A percentile compares a stretch with the other conserved stretches of the same genome.
Evolutionary conservation across 805 yeast genomes (phyloP).

Genomic region (Candida broadrunensis): DNA sequence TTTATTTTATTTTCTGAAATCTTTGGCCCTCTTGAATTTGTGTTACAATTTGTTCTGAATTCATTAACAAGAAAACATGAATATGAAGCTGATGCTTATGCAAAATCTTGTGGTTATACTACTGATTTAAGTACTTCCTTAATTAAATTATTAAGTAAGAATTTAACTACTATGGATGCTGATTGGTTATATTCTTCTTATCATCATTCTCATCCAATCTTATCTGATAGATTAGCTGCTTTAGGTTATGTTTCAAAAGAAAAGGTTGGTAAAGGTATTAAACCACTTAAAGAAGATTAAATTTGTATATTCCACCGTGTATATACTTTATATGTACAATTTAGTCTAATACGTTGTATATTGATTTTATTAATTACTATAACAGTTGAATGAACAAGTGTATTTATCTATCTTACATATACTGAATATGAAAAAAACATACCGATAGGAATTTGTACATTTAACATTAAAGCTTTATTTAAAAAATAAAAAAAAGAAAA

Average conservation of each 20-base stretch:
- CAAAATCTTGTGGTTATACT: slow-evolving; percentile 70
- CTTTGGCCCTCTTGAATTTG: slow-evolving; percentile 72
- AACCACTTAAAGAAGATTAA: slow-evolving; percentile 2
- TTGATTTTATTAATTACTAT: no score
- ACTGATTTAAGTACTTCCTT: slow-evolving; percentile 67
- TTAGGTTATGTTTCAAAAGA: slow-evolving; percentile 49
- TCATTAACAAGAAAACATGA: slow-evolving; percentile 81
- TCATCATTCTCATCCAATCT: slow-evolving; percentile 87
- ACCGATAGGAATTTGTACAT: no score
- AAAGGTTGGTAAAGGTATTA: slow-evolving; percentile 24
- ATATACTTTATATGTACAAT: background rate
- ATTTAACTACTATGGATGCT: slow-evolving; percentile 81
- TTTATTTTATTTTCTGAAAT: slow-evolving; percentile 76
- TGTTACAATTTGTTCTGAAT: slow-evolving; percentile 64
- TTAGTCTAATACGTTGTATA: no score
- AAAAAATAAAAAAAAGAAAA: no score
- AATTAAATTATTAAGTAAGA: slow-evolving; percentile 73
- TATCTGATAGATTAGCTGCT: slow-evolving; percentile 84
- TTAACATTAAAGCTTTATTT: no score
- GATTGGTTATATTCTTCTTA: slow-evolving; percentile 88
- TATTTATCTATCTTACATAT: no score
- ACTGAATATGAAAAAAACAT: no score
- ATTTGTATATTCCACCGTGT: background rate
- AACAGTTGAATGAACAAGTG: no score
- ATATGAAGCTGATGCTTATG: slow-evolving; percentile 89